A percentile compares a stretch with the other conserved stretches of the same genome.
Evolutionary conservation across 495 filamentous ascomycete species (phyloP).

Genomic region (Tuber indicum): DNA sequence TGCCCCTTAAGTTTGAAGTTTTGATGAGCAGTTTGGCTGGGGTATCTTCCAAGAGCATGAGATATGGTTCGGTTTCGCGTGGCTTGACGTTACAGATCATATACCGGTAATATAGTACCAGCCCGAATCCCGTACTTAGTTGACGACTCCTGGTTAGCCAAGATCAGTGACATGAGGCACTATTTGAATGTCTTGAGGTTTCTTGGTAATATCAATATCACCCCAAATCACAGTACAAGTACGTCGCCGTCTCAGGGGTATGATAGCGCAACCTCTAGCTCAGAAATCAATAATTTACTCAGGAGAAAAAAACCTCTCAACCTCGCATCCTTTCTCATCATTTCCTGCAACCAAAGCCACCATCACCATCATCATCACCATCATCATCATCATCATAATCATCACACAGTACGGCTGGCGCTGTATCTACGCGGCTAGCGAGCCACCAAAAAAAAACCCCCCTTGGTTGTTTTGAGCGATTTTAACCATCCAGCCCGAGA

Average conservation of each 20-base stretch:
- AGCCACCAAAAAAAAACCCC: neutral
- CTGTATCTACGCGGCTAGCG: neutral
- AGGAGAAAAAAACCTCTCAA: neutral
- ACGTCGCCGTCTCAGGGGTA: neutral
- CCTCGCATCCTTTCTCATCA: neutral
- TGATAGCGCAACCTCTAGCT: neutral
- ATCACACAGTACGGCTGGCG: neutral
- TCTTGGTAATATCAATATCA: neutral
- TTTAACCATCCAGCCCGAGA: neutral
- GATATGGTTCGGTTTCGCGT: neutral
- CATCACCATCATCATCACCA: neutral
- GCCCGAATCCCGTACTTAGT: neutral
- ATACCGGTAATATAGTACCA: neutral
- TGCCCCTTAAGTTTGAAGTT: neutral
- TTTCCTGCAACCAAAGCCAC: neutral
- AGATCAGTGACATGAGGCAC: neutral
- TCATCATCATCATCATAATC: neutral
- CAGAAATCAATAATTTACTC: neutral
- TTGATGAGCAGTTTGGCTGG: neutral
- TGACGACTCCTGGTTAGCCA: neutral
- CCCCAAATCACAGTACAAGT: neutral
- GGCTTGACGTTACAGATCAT: neutral
- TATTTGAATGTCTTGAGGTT: neutral
- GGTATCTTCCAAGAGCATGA: neutral
- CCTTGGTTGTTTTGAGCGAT: neutral